phyloP scores from a whole-genome alignment of 805 yeast species.

The Metschnikowia similis region DNA sequence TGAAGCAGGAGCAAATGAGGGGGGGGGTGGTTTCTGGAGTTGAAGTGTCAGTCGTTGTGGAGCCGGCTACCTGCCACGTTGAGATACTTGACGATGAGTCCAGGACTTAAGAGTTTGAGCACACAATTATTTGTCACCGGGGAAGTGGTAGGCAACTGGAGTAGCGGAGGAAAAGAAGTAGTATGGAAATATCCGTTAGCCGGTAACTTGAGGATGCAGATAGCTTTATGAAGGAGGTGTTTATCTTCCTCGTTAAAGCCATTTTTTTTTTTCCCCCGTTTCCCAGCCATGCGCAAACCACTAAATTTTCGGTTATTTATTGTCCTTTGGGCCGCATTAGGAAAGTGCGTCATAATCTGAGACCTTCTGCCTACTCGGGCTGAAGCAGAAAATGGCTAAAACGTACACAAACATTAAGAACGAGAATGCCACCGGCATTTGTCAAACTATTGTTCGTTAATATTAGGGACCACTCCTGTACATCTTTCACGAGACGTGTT shows the following conservation, averaged over 20 bases:
- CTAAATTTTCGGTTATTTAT: constrained; percentile 3
- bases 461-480: background rate
- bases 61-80: background rate
- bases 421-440: background rate
- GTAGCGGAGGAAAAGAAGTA: background rate
- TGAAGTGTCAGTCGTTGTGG: background rate
- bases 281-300: background rate
- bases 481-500: background rate
- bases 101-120: background rate
- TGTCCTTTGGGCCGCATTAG: constrained; percentile 3
- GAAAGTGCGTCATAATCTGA: constrained; percentile 4
- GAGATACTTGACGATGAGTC: background rate
- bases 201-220: constrained; percentile 1
- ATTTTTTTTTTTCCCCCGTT: background rate
- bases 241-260: background rate
- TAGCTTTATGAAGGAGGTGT: constrained; percentile 2
- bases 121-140: background rate
- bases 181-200: background rate
- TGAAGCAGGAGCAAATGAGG: background rate
- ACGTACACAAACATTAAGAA: constrained; percentile 8
- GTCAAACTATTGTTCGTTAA: background rate
- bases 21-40: no score
- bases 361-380: background rate
- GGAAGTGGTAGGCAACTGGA: background rate
- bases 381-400: constrained; percentile 8